Evolutionary conservation across 768 basidiomycete genomes (phyloP), one percentile per base, ranked within the genome.

Genomic region (Amanita exitialis): DNA sequence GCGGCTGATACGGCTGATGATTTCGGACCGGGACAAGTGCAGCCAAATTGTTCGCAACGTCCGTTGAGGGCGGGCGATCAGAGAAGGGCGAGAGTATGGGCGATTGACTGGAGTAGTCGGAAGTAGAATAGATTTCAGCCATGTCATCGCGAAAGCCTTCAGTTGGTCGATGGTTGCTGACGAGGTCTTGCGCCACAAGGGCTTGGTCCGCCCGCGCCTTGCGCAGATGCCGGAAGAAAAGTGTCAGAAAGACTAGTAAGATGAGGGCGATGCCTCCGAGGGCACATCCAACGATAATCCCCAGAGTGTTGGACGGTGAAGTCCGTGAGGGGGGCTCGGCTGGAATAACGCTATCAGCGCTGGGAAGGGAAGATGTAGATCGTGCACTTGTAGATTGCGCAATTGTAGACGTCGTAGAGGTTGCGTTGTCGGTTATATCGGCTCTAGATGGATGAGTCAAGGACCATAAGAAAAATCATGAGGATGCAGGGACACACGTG

Each of bases 401-500:
- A 28, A 12, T 10, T 21, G 4, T 28, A 28, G 12, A 15, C 13
- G 51, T 41, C 37, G 51, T 42, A 21, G 25, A 15, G 13, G 48
- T 9, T 38, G 15, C 18, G 15, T 15, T 35, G 27, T 50, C 49
- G 25, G 46, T 20, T 20, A 28, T 12, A 20, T 49, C 37, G 2
- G 18, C 23, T 13, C 47, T 49, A 30, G 10, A 37, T 6, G 23
- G 20, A 15, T 30, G n/a, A 28, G 18, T 9, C 30, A 13, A 39
- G 13, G 16, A 27, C 21, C 32, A 36, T 15, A 25, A 27, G 16
- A 21, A 13, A 16, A 2, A 12, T n/a, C 6, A 15, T 42, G 4
- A 13, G 16, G n/a, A 47, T 6, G 5, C 10, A 10, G n/a, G 20
- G 27, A 56, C 69, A 47, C 52, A 71, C 70, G 69, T 70, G 54